These are phyloP conservation scores for Echeveria elegans DNA, from an alignment of 164 flowering plant species.

Conservation along the genomic window DNA sequence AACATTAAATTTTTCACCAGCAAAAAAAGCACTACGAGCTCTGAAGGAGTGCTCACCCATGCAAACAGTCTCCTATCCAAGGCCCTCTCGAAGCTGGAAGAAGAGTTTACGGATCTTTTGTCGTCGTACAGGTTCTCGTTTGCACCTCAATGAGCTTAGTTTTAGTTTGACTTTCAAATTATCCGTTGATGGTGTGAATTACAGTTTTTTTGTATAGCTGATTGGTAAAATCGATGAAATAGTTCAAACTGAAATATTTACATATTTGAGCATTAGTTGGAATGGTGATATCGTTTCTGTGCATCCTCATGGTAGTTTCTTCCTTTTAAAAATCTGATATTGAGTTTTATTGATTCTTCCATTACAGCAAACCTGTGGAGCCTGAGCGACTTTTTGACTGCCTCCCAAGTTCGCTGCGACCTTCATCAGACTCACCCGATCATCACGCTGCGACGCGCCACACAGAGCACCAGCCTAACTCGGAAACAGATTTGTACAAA, in stretches of 20 bases:
- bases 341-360: neutral
- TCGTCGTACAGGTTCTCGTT: constrained; percentile 67
- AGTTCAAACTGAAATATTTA: neutral
- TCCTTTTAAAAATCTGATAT: neutral
- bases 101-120: constrained; percentile 68
- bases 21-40: constrained; percentile 59
- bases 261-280: neutral
- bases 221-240: neutral
- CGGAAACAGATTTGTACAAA: constrained; percentile 54
- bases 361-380: constrained; percentile 85
- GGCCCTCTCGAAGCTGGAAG: constrained; percentile 83
- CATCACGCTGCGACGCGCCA: constrained; percentile 32
- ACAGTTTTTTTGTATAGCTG: neutral
- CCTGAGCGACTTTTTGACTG: constrained; percentile 91
- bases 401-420: constrained; percentile 69
- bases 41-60: constrained; percentile 74
- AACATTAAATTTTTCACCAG: constrained; percentile 56
- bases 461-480: constrained; percentile 35
- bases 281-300: neutral
- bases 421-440: constrained; percentile 53
- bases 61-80: constrained; percentile 65
- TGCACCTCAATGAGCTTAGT: no score
- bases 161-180: no score
- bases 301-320: neutral
- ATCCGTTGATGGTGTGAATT: neutral